Conservation (phyloP, 73 alveolate genomes). For the Uronychia setigera region DNA sequence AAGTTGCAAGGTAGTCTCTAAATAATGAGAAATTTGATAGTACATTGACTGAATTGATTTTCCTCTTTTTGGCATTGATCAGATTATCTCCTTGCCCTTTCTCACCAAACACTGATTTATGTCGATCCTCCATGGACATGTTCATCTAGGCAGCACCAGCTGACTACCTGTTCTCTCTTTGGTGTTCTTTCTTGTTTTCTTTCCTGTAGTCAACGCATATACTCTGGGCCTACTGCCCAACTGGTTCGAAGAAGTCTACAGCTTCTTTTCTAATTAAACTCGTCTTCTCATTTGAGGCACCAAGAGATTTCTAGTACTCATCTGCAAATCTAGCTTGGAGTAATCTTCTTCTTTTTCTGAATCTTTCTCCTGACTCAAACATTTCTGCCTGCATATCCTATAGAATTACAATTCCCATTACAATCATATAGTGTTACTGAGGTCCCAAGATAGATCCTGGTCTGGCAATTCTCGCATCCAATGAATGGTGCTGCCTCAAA, state of each 20-base stretch:
- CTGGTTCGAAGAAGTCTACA: not conserved
- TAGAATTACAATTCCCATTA: constrained; percentile 15
- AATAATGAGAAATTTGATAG: not conserved
- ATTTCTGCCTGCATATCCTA: not conserved
- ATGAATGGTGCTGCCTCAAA: constrained; percentile 83
- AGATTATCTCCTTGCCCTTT: constrained; percentile 28
- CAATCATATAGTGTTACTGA: constrained; percentile 61
- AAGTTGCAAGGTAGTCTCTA: not conserved
- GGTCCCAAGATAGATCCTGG: constrained; percentile 92
- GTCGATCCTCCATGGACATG: constrained; percentile 27
- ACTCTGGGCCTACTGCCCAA: no score
- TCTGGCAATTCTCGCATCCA: constrained; percentile 84
- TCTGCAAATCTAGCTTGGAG: not conserved
- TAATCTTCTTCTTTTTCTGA: not conserved
- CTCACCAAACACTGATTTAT: constrained; percentile 28
- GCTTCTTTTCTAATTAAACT: not conserved
- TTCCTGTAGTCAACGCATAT: no score
- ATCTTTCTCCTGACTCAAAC: not conserved
- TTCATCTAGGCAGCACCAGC: not conserved
- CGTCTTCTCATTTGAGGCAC: not conserved
- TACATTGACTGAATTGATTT: not conserved
- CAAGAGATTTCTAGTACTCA: not conserved
- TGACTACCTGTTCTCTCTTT: no score
- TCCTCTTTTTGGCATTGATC: constrained; percentile 30
- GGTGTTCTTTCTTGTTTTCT: no score